Conservation (phyloP, 768 basidiomycete genomes). For the Piloderma croceum region DNA sequence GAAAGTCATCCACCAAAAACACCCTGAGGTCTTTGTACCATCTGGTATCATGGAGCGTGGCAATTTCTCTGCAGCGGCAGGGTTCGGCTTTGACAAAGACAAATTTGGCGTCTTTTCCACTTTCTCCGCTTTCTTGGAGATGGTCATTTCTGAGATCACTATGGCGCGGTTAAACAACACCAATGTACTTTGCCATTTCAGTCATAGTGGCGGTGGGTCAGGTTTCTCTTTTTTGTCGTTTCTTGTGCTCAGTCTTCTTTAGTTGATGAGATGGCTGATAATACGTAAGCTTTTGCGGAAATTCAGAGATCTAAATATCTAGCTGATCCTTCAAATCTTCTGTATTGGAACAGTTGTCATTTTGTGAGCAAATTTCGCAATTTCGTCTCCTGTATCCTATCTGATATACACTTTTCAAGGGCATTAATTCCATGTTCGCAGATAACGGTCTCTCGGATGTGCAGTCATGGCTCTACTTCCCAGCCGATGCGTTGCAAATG, state of each 20-base stretch:
- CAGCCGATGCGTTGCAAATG: slow-evolving; percentile 82
- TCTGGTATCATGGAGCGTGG: slow-evolving; percentile 87
- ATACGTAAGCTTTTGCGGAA: slow-evolving; percentile 57
- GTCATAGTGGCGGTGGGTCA: slow-evolving; percentile 72
- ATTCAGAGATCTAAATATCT: no score
- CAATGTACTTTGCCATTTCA: slow-evolving; percentile 86
- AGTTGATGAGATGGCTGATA: slow-evolving; percentile 45
- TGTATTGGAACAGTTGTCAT: no score
- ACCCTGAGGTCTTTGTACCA: slow-evolving; percentile 80
- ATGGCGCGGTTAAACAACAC: slow-evolving; percentile 91
- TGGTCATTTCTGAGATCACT: slow-evolving; percentile 83
- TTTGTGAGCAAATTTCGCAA: no score
- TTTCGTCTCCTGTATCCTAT: no score
- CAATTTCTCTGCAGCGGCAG: slow-evolving; percentile 79
- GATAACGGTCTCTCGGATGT: slow-evolving; percentile 83
- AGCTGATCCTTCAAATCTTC: no score
- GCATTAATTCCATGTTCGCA: slow-evolving; percentile 81
- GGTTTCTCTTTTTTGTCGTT: slow-evolving; percentile 26
- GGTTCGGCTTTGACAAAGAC: slow-evolving; percentile 77
- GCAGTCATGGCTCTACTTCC: slow-evolving; percentile 81
- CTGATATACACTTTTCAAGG: no score
- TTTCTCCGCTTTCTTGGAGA: slow-evolving; percentile 89
- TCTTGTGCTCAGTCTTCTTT: not conserved
- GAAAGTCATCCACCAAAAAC: slow-evolving; percentile 83
- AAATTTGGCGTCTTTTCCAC: slow-evolving; percentile 89